Evolutionary conservation across 2,329 filamentous ascomycete genomes (phyloP).

Genomic region (Botrytis cinerea): DNA sequence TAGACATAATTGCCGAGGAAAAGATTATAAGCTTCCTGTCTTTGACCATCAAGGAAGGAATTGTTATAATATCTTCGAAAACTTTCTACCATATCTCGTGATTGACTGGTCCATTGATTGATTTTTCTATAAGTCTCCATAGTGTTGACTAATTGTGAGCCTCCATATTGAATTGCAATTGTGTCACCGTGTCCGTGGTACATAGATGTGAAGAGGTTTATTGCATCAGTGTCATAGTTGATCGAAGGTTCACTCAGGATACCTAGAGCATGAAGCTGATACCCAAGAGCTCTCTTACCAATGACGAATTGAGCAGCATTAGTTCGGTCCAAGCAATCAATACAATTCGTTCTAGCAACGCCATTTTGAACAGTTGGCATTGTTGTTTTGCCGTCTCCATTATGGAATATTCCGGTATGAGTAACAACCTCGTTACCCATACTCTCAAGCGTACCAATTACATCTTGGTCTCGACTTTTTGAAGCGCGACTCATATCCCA

Average conservation of each 20-base stretch:
- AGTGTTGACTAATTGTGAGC: slow-evolving; percentile 95
- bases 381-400: slow-evolving; percentile 71
- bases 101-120: slow-evolving; percentile 98
- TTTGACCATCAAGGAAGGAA: slow-evolving; percentile 94
- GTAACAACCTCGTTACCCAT: slow-evolving; percentile 87
- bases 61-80: slow-evolving; percentile 99
- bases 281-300: slow-evolving; percentile 86
- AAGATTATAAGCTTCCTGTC: slow-evolving; percentile 96
- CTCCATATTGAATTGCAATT: slow-evolving; percentile 96
- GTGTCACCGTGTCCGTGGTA: slow-evolving; percentile 97
- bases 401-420: slow-evolving; percentile 91
- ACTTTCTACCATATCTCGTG: slow-evolving; percentile 97
- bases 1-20: slow-evolving; percentile 97
- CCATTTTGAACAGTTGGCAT: slow-evolving; percentile 80
- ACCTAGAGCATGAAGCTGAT: slow-evolving; percentile 89
- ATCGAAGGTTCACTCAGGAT: slow-evolving; percentile 78
- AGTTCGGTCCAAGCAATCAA: slow-evolving; percentile 94
- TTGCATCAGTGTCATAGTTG: slow-evolving; percentile 91
- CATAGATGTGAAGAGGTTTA: slow-evolving; percentile 97
- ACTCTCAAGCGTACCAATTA: slow-evolving; percentile 85
- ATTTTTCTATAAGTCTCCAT: slow-evolving; percentile 99
- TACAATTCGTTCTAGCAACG: slow-evolving; percentile 93
- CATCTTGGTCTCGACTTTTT: slow-evolving; percentile 88
- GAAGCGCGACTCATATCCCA: slow-evolving; percentile 98
- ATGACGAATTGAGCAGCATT: slow-evolving; percentile 98